Evolutionary conservation across 139 green algal species (phyloP).

Genomic region (Haematococcus sp.): DNA sequence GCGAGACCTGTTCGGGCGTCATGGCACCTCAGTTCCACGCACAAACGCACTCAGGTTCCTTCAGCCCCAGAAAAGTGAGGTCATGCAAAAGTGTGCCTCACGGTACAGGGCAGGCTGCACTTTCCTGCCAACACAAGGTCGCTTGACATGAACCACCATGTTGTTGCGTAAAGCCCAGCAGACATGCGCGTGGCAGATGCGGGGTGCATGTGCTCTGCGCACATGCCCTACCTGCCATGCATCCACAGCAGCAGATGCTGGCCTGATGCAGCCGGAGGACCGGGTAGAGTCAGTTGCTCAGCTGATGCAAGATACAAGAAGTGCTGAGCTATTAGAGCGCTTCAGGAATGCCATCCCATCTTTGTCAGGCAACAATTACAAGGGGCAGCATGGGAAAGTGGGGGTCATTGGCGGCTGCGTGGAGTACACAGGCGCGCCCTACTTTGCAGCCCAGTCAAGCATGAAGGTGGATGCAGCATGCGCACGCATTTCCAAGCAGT

Average conservation of each 20-base stretch:
- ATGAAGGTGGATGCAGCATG: conserved; percentile 51
- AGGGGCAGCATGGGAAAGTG: conserved; percentile 88
- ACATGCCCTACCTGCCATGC: background rate
- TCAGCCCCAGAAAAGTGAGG: too few species aligned
- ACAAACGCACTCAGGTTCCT: too few species aligned
- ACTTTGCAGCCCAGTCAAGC: conserved; percentile 85
- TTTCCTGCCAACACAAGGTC: too few species aligned
- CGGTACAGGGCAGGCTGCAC: too few species aligned
- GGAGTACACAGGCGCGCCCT: conserved; percentile 96
- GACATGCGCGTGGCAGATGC: background rate
- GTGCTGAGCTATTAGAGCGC: background rate
- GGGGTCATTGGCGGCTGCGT: conserved; percentile 89
- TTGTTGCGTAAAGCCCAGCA: background rate
- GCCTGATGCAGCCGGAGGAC: background rate
- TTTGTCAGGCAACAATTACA: conserved; percentile 50
- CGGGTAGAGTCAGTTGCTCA: background rate
- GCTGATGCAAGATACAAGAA: background rate
- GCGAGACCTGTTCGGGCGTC: background rate
- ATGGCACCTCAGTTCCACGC: too few species aligned
- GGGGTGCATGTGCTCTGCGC: background rate
- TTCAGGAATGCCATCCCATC: background rate
- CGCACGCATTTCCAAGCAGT: background rate
- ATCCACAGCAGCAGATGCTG: background rate
- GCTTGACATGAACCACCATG: too few species aligned
- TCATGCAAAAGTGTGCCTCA: too few species aligned